These are phyloP conservation scores for Coleophoma crateriformis DNA, from an alignment of 2,329 filamentous ascomycete genomes.

Conservation along the genomic window DNA sequence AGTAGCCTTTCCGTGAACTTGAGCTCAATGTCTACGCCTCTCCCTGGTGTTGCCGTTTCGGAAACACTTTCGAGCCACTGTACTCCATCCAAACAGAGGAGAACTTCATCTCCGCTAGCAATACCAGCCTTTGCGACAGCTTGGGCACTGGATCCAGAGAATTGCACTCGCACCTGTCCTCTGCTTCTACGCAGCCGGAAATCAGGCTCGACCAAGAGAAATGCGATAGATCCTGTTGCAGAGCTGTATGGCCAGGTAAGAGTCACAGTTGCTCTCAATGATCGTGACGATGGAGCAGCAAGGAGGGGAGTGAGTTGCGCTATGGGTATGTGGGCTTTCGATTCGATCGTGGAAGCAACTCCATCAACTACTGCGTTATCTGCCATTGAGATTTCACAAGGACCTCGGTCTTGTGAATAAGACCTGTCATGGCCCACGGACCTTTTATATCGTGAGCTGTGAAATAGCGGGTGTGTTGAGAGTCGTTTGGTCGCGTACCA, in stretches of 20 bases:
- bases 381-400: constrained; percentile 11
- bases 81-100: constrained; percentile 63
- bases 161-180: constrained; percentile 77
- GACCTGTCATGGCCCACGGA: not conserved
- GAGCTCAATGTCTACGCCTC: constrained; percentile 53
- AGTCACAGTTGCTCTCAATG: constrained; percentile 68
- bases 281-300: constrained; percentile 31
- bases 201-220: constrained; percentile 80
- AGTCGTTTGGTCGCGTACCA: too few species aligned
- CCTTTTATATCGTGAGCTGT: not conserved
- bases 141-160: constrained; percentile 65
- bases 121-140: constrained; percentile 61
- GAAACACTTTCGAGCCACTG: constrained; percentile 43
- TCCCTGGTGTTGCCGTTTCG: constrained; percentile 41
- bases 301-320: constrained; percentile 47
- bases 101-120: constrained; percentile 72
- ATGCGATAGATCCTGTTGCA: constrained; percentile 65
- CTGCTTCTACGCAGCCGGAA: constrained; percentile 70
- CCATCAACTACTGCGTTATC: constrained; percentile 3
- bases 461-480: not conserved
- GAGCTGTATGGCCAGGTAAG: constrained; percentile 91
- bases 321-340: constrained; percentile 42
- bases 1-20: constrained; percentile 45
- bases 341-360: constrained; percentile 5
- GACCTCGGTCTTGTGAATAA: not conserved